A percentile compares a stretch with the other conserved stretches of the same genome.
Evolutionary conservation across 495 filamentous ascomycete genomes (phyloP).

Genomic region (Glutinoglossum americanum): DNA sequence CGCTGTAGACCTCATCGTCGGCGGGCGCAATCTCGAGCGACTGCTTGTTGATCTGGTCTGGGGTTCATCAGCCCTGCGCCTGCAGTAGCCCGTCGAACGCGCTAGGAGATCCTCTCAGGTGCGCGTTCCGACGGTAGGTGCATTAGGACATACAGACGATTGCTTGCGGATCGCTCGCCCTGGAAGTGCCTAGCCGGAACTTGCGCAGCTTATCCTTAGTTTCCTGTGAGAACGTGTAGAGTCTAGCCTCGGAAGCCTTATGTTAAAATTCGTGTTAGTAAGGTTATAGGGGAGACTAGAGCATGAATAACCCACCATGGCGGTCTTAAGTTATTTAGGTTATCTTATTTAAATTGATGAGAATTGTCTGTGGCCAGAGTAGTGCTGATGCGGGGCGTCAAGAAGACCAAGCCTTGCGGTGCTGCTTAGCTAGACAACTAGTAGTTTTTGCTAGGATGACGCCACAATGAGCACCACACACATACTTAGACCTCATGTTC

Average conservation of each 20-base stretch:
- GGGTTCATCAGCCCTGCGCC: slow-evolving; percentile 14
- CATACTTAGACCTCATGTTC: slow-evolving; percentile 34
- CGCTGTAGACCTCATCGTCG: slow-evolving; percentile 56
- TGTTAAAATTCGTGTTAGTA: background rate
- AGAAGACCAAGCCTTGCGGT: background rate
- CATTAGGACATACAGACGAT: slow-evolving; percentile 45
- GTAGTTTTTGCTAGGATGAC: background rate
- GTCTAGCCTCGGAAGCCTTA: slow-evolving; percentile 60
- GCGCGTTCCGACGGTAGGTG: slow-evolving; percentile 1
- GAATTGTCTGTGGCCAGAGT: background rate
- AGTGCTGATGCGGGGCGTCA: background rate
- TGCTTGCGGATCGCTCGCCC: slow-evolving; percentile 72
- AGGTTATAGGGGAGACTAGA: background rate
- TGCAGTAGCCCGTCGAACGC: slow-evolving; percentile 8
- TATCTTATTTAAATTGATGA: background rate
- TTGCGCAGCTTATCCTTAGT: slow-evolving; percentile 74
- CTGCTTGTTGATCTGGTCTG: slow-evolving; percentile 69
- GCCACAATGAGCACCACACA: background rate
- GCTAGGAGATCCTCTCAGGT: background rate
- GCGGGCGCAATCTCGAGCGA: slow-evolving; percentile 64
- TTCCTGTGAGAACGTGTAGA: slow-evolving; percentile 83
- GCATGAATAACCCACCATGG: background rate
- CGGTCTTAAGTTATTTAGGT: background rate
- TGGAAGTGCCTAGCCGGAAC: slow-evolving; percentile 76
- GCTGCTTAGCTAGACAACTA: background rate